These are phyloP conservation scores for Dryas octopetala DNA, from an alignment of 306 rosid genomes.

Conservation along the genomic window DNA sequence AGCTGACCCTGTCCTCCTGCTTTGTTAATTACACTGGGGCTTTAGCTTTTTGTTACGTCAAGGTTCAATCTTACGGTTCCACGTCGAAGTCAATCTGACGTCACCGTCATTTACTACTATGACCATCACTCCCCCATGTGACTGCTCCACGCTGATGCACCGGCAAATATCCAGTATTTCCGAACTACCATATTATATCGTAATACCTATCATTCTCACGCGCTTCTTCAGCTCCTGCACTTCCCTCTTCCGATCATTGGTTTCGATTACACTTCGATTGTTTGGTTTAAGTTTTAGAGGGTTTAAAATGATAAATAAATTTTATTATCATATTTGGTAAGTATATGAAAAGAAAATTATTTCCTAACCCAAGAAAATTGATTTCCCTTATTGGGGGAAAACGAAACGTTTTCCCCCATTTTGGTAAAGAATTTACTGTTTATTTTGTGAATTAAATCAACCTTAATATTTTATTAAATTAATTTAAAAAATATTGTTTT, in stretches of 20 bases:
- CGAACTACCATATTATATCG: constrained; percentile 21
- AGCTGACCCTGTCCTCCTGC: constrained; percentile 3
- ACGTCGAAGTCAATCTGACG: constrained; percentile 62
- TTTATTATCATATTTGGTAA: too few relatives aligned
- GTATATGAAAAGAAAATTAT: too few relatives aligned
- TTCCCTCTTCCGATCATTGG: not conserved
- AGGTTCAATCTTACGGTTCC: constrained; percentile 44
- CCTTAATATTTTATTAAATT: too few relatives aligned
- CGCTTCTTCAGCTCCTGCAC: not conserved
- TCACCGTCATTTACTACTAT: constrained; percentile 31
- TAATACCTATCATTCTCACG: constrained; percentile 4
- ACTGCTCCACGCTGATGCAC: constrained; percentile 40
- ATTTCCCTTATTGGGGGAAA: too few relatives aligned
- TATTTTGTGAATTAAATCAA: too few relatives aligned
- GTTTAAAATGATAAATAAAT: too few relatives aligned
- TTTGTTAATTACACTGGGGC: constrained; percentile 13
- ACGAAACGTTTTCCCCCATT: too few relatives aligned
- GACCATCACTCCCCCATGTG: constrained; percentile 47
- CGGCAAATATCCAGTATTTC: constrained; percentile 47
- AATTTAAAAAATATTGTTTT: too few relatives aligned
- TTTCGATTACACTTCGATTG: too few relatives aligned
- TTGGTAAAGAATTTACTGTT: too few relatives aligned
- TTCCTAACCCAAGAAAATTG: too few relatives aligned
- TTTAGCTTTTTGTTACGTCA: constrained; percentile 62
- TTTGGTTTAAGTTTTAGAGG: too few relatives aligned